Evolutionary conservation across 2,329 filamentous ascomycete genomes (phyloP), one percentile per base, ranked within the genome.

Genomic region (Fusarium concolor): DNA sequence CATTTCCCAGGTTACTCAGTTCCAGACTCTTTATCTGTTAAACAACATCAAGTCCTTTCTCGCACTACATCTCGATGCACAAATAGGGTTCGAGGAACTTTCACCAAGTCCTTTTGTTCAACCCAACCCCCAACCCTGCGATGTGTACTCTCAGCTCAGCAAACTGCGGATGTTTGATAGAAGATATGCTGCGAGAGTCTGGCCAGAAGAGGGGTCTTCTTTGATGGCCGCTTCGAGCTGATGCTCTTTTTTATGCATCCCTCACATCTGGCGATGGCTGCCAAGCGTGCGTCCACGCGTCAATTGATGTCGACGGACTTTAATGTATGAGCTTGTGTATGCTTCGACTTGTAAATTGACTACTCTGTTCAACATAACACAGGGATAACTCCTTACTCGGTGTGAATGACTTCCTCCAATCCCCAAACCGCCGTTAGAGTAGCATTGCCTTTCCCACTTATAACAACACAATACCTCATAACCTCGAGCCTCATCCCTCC

Each of bases 31-130:
- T 10, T 15, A 2, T 6, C 8, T 28, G 39, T 65, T 28, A 11
- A 20, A 45, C 45, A 49, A 6, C 38, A 31, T 28, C 47, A 33
- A 38, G 4, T 14, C 20, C 33, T 5, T 41, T 46, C 41, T 38
- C 12, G 15, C 47, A 62, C 38, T 22, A 38, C 51, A 56, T 52
- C 6, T 2, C 26, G 29, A 45, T n/a, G 14, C 33, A 43, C 60
- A 54, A 65, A 39, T 45, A 65, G 35, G 55, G 55, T 38, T 65
- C 49, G 47, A 20, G 18, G n/a, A 39, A 43, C 54, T 61, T 20
- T 22, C 9, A 26, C 6, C 37, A 24, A 17, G 24, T 58, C 17
- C 35, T 14, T 29, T 15, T 28, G 43, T 65, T 55, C 39, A 33
- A 65, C 54, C 15, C 35, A 35, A 18, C 28, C 65, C 46, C 3